Evolutionary conservation across 768 basidiomycete genomes (phyloP), one percentile per base, ranked within the genome.

Genomic region (Boletus pseudo-olivaceus): DNA sequence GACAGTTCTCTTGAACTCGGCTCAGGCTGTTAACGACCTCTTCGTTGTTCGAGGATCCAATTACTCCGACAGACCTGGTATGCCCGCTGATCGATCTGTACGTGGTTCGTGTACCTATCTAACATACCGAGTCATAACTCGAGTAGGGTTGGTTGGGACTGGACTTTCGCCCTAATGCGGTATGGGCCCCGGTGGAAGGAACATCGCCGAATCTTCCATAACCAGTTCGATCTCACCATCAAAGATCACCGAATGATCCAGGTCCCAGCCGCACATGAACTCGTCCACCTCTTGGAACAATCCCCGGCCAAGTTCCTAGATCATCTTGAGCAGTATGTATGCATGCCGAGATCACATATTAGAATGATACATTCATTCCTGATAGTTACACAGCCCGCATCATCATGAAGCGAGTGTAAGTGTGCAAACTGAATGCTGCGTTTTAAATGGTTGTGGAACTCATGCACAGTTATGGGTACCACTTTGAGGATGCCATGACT

Each of bases 361-460:
- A 10, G 32, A 14, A 15, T 5, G 26, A 15, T 17, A 3, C 1
- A 20, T 14, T 17, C 23, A 37, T 5, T 34, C 17, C 27, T 8
- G 27, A 35, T 10, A 51, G 51, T 35, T 51, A 51, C 17, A 51
- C 51, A 10, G 51, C 51, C 11, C 51, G 51, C 42, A 51, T 51
- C 26, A 51, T 51, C 34, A 51, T 51, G 51, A 51, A 51, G 14
- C 51, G 51, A 45, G 51, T 51, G 51, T 51, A 17, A 42, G 35
- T n/a, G 42, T 45, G n/a, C 3, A 19, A 29, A 7, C 19, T 23
- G 14, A 20, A 29, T 12, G 14, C 6, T 8, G n/a, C 9, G 42
- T 29, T 29, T 12, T 3, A 4, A 15, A 37, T 29, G 27, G 12
- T 29, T 10, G 1, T 19, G 45, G 27, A 51, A 5, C 27, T n/a